phyloP scores from a whole-genome alignment of 2,329 filamentous ascomycete genomes.

The Aspergillus hiratsukae region DNA sequence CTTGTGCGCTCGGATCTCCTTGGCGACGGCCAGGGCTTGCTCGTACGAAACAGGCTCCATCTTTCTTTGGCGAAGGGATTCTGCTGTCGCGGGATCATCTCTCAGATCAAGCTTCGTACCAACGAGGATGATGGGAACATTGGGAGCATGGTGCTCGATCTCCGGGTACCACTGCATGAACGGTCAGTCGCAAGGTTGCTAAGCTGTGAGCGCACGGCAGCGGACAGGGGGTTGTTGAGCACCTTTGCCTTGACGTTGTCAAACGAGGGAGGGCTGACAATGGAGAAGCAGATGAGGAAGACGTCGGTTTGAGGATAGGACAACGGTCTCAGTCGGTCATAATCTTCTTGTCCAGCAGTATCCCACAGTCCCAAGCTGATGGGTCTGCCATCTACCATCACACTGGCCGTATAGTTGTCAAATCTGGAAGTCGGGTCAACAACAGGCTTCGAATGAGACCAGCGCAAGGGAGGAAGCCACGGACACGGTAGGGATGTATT shows the following conservation, averaged over 20 bases:
- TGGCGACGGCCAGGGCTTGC: constrained; percentile 80
- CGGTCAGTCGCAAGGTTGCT: constrained; percentile 5
- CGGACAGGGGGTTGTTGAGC: constrained; percentile 27
- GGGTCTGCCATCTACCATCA: constrained; percentile 97
- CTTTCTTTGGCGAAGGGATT: constrained; percentile 80
- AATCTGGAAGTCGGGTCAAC: constrained; percentile 56
- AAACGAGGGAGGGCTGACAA: constrained; percentile 94
- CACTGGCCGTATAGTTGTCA: constrained; percentile 98
- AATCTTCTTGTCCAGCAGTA: constrained; percentile 98
- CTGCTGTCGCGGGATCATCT: constrained; percentile 78
- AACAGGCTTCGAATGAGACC: constrained; percentile 11
- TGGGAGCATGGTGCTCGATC: constrained; percentile 93
- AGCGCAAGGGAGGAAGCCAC: constrained; percentile 21
- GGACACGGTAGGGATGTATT: constrained; percentile 94
- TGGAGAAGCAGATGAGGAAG: constrained; percentile 97
- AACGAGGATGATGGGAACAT: constrained; percentile 93
- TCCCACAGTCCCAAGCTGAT: constrained; percentile 97
- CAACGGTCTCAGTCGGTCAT: constrained; percentile 87
- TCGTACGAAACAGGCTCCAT: constrained; percentile 98
- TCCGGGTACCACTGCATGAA: constrained; percentile 81
- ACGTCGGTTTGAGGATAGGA: constrained; percentile 99
- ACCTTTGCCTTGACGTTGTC: constrained; percentile 99
- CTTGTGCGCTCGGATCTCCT: constrained; percentile 93
- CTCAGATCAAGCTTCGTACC: constrained; percentile 95
- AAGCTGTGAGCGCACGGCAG: not conserved